A percentile compares a stretch with the other conserved stretches of the same genome.
Evolutionary conservation across 1,284 basidiomycete genomes (phyloP).

Genomic region (Irpex sp.): DNA sequence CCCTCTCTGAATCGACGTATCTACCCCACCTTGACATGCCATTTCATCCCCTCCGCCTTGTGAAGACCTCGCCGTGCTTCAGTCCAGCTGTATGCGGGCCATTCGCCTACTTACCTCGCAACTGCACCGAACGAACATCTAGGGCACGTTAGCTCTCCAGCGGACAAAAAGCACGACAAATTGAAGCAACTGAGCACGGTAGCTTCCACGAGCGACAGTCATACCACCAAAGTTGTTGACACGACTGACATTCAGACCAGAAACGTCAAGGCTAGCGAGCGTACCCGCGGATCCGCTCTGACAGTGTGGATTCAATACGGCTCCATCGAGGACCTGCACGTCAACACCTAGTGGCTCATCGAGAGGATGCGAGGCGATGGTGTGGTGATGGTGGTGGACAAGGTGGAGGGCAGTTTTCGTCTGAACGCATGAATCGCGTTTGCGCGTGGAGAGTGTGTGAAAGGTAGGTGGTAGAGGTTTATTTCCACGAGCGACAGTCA

Average conservation of each 20-base stretch:
- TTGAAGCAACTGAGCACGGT: no score
- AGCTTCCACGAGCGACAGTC: no score
- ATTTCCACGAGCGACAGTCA: no score
- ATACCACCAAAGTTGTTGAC: no score
- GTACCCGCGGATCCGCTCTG: not conserved
- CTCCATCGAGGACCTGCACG: conserved; percentile 12
- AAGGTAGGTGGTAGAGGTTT: no score
- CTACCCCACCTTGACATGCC: conserved; percentile 8
- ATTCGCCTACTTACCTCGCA: not conserved
- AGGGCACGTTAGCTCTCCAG: not conserved
- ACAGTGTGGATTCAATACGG: conserved; percentile 18
- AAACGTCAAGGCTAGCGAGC: not conserved
- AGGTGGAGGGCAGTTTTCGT: conserved; percentile 18
- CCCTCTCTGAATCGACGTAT: conserved; percentile 20
- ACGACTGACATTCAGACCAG: no score
- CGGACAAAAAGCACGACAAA: not conserved
- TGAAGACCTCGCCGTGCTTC: conserved; percentile 12
- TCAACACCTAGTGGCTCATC: conserved; percentile 15
- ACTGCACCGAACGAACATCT: not conserved
- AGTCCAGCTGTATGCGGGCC: conserved; percentile 15
- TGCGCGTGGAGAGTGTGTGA: conserved; percentile 11
- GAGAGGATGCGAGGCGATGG: conserved; percentile 13
- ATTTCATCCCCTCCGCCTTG: conserved; percentile 11
- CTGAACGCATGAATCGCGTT: conserved; percentile 18
- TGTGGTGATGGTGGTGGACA: conserved; percentile 13